These are phyloP conservation scores for Mytilinidion resinicola DNA, from an alignment of 495 filamentous ascomycete species.

Conservation along the genomic window DNA sequence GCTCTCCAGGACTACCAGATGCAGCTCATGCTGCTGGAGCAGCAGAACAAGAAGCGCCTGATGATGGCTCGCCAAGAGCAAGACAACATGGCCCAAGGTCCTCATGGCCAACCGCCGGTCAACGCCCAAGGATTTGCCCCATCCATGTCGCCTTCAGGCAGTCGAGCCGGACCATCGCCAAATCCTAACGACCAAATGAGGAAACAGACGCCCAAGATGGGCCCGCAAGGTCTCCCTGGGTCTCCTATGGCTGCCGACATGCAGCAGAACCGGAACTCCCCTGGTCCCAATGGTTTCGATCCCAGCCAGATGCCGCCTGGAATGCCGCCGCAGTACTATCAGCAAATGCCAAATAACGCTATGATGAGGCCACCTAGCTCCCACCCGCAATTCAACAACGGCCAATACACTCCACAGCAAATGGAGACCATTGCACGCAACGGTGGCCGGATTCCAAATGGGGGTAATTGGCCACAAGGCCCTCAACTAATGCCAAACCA, in stretches of 20 bases:
- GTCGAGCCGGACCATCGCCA: conserved; percentile 76
- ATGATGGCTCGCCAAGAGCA: conserved; percentile 98
- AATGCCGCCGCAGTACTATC: conserved; percentile 37
- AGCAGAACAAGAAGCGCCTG: conserved; percentile 95
- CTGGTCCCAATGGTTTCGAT: conserved; percentile 70
- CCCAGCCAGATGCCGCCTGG: conserved; percentile 57
- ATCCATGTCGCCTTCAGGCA: conserved; percentile 76
- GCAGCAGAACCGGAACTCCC: conserved; percentile 71
- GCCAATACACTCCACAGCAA: conserved; percentile 40
- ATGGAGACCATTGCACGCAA: conserved; percentile 31
- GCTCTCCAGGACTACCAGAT: conserved; percentile 98
- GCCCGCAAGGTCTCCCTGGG: conserved; percentile 61
- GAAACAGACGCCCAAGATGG: conserved; percentile 83
- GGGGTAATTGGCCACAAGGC: conserved; percentile 29
- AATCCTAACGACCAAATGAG: conserved; percentile 87
- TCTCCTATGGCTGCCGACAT: conserved; percentile 78
- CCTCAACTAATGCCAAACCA: conserved; percentile 22
- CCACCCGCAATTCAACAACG: conserved; percentile 63
- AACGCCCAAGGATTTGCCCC: conserved; percentile 51
- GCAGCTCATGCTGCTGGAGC: conserved; percentile 97
- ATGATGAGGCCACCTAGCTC: conserved; percentile 79
- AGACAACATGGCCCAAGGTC: conserved; percentile 54
- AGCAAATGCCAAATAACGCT: conserved; percentile 41
- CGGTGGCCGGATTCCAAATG: conserved; percentile 45
- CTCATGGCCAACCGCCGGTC: conserved; percentile 40